Base-by-base conservation (phyloP, 805 yeast species). In the Cyberlindnera bimundalis region DNA sequence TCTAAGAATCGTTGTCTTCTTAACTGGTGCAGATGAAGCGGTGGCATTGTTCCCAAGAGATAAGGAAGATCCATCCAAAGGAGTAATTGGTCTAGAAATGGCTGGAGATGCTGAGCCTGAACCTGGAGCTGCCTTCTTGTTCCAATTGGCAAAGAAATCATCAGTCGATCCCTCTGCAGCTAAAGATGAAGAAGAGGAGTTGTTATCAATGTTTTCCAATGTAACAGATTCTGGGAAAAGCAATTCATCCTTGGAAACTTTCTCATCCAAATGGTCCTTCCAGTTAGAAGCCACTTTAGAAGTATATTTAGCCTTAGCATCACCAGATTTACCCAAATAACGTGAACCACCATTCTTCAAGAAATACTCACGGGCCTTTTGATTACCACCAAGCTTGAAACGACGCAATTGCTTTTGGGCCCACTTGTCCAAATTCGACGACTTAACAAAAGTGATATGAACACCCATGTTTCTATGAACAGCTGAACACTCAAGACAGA, bases 391-490 rank as follows among this genome's bases (percentile, higher is more conserved):
- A 46, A 85, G 79, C 61, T 90, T 88, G 78, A 93, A 88, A 61
- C 87, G 78, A 56, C 99, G 79, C 59, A 93, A 72, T 64, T 93
- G 96, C 56, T 78, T 80, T 55, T 89, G 76, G 30, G 90, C 81
- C 99, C 99, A 93, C 62, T 88, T 85, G 65, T 93, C 99, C 68
- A 93, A 73, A 51, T 82, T 85, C 21, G 93, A 78, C 21, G 96
- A 87, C 61, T 89, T 87, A 44, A 93, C 98, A 69, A 93, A 93
- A 28, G 97, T 79, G 56, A 93, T 82, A 62, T 93, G 99, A 28
- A 90, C 97, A 45, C 99, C 99, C 66, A 93, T 66, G 62, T 89
- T 89, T 64, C 99, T 79, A 69, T 93, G 99, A 38, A 84, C 88
- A 4, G 98, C 90, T 39, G 96, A 85, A 64, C 99, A 93, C 62